These are phyloP conservation scores for Penicillium paxilli DNA, from an alignment of 495 filamentous ascomycete species.

Conservation along the genomic window DNA sequence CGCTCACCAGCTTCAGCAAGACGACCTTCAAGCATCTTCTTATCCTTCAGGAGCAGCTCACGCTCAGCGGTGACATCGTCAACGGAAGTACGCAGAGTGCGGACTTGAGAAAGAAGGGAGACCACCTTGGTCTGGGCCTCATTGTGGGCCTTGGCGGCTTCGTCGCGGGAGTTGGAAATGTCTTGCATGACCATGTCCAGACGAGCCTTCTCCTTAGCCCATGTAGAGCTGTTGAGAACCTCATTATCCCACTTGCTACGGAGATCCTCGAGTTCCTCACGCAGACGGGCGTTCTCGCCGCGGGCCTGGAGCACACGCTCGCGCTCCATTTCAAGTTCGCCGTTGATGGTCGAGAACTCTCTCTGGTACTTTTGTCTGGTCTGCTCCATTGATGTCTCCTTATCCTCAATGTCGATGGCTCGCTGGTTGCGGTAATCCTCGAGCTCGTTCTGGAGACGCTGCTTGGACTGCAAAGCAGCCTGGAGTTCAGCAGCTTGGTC, in stretches of 20 bases:
- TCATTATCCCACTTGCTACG: conserved; percentile 98
- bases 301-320: conserved; percentile 76
- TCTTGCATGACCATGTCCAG: conserved; percentile 90
- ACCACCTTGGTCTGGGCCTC: conserved; percentile 94
- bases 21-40: conserved; percentile 84
- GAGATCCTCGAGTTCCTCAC: conserved; percentile 93
- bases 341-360: conserved; percentile 84
- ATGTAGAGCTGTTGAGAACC: conserved; percentile 94
- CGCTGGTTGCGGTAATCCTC: conserved; percentile 96
- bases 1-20: conserved; percentile 84
- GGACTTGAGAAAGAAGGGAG: conserved; percentile 85
- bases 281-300: conserved; percentile 69
- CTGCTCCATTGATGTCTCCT: conserved; percentile 94
- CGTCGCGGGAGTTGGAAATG: conserved; percentile 84
- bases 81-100: conserved; percentile 75
- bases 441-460: conserved; percentile 93
- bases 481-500: conserved; percentile 89
- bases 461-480: conserved; percentile 84
- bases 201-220: conserved; percentile 96
- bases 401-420: conserved; percentile 95
- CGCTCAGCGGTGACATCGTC: conserved; percentile 87
- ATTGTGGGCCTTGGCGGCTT: conserved; percentile 89
- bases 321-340: conserved; percentile 89
- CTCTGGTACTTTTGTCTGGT: conserved; percentile 96
- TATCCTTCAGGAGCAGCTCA: conserved; percentile 83